Evolutionary conservation across 495 filamentous ascomycete species (phyloP).

Genomic region (Durotheca rogersii): DNA sequence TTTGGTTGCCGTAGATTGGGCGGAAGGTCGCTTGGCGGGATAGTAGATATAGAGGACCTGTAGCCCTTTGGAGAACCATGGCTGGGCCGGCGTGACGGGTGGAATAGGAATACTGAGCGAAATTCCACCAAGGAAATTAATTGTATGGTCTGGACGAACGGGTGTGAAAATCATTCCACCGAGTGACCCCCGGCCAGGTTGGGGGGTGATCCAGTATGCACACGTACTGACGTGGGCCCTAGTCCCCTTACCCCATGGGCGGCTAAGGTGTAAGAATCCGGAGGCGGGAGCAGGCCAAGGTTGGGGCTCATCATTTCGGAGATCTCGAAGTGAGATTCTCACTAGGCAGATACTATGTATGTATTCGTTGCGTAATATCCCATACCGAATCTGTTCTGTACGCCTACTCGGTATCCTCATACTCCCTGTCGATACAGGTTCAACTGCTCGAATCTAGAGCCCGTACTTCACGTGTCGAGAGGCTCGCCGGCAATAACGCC

Average conservation of each 20-base stretch:
- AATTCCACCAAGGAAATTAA: constrained; percentile 35
- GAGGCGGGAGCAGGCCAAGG: constrained; percentile 20
- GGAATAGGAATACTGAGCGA: constrained; percentile 16
- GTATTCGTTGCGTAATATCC: background rate
- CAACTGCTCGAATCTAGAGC: too few relatives aligned
- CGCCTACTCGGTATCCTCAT: background rate
- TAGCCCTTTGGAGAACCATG: background rate
- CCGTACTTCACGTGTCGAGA: background rate
- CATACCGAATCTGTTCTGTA: background rate
- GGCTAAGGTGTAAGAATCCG: constrained; percentile 14
- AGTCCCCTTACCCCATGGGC: constrained; percentile 26
- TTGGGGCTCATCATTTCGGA: constrained; percentile 17
- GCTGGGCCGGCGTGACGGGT: constrained; percentile 19
- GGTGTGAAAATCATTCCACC: constrained; percentile 12
- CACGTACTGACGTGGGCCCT: constrained; percentile 5
- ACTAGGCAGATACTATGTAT: background rate
- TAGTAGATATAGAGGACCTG: constrained; percentile 13
- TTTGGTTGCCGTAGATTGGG: constrained; percentile 9
- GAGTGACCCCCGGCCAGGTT: constrained; percentile 10
- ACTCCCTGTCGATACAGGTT: background rate
- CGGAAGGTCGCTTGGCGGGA: constrained; percentile 8
- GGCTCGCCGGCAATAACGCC: background rate
- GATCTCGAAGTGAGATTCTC: constrained; percentile 8
- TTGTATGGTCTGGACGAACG: constrained; percentile 9
- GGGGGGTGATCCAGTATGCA: too few relatives aligned